Base-by-base conservation (phyloP, 768 basidiomycete species). In the Lactarius tabidus region DNA sequence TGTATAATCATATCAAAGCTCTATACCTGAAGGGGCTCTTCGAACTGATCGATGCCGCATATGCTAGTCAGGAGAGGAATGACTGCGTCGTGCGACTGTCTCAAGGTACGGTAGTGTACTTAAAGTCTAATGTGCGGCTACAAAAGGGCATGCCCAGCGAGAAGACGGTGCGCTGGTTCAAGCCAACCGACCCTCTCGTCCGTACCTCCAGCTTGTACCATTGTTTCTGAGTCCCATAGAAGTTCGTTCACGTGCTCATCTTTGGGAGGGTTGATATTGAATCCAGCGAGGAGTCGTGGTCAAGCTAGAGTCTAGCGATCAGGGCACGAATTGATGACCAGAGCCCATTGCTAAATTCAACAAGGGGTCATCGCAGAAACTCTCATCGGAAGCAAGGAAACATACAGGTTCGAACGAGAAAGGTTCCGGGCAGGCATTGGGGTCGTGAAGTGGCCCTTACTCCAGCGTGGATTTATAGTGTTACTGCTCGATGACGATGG, bases 301-400 rank as follows among this genome's bases (percentile, higher is more conserved):
- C 6, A 70, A 43, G n/a, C 43, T 62, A 7, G 57, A 43, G 33
- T 71, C 70, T 70, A 64, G 28, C 66, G 67, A 20, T 60, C 70
- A 4, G 70, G 70, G 51, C 70, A 71, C 28, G n/a, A 68, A 45
- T 35, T 68, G 65, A 23, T 68, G 57, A 35, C 71, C 71, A 39
- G 69, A 71, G 45, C 71, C 71, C 45, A 71, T 70, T 15, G 57
- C 71, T 28, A 63, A 63, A 23, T 36, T 59, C 33, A 70, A 17
- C n/a, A 58, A 75, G 20, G 78, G 77, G 36, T 68, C 63, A 28
- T 62, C 51, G 63, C 71, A 70, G 64, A 79, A 75, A 0, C 76
- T 74, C n/a, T 63, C 67, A 20, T 65, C 59, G 17, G 57, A 23
- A 10, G 31, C 48, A 15, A 70, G 51, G 64, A 70, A 72, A 17